Base-by-base conservation (phyloP, 73 alveolate species). In the Paramecium tetraurelia region DNA sequence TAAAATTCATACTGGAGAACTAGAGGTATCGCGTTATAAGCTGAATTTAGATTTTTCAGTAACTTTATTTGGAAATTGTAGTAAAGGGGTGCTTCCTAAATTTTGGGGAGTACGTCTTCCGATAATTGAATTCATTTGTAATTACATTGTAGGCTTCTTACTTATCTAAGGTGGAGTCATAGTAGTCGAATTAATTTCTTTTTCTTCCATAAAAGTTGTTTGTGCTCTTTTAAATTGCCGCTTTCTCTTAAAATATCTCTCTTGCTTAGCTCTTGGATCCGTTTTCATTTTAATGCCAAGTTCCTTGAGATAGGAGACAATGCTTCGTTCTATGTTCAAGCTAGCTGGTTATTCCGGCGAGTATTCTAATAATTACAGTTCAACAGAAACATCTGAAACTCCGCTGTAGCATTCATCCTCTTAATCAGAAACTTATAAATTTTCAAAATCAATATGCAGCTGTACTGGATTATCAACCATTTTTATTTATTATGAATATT, bases 401-500 rank as follows among this genome's bases (percentile, higher is more conserved):
- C 90, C 90, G 12, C 90, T 43, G 33, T 80, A 80, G 57, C 71
- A 80, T 31, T 80, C 90, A 22, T 80, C 90, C 1, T 80, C 90
- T 80, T 43, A 43, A 16, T 72, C 86, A 27, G 50, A 31, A 31
- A 63, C 84, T 63, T 63, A 63, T 27, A 63, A 33, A 27, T 63
- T 63, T 27, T 27, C 16, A 63, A 63, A 63, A 63, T 63, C 84
- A 31, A 63, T 63, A 33, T 63, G 84, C 84, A 63, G 46, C 46
- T 63, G 84, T 63, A 33, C 84, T 63, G 84, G 84, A 63, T 63
- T 33, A 27, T 63, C 84, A 63, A 27, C 46, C 84, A 63, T 63
- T 27, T 53, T 63, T 63, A 63, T 63, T 31, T 63, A 31, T 31
- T 63, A 63, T 63, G 84, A 63, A 63, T 63, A 63, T 63, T 63